These are phyloP conservation scores for Pleurotus ostreatus DNA, from an alignment of 768 basidiomycete genomes.

Conservation along the genomic window DNA sequence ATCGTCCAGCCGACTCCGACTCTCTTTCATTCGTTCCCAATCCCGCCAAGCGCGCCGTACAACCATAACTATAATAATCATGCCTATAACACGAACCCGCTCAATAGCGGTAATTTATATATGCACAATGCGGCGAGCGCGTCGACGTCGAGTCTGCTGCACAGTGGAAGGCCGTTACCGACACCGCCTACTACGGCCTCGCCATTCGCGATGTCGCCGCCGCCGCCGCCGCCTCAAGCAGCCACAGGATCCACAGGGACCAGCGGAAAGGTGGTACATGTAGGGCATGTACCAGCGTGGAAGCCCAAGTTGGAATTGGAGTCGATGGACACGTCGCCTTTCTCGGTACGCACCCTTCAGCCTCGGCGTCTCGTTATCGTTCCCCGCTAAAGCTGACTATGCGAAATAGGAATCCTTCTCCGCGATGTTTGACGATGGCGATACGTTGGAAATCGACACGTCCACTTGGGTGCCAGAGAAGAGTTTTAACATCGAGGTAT, in stretches of 20 bases:
- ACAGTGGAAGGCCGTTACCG: not conserved
- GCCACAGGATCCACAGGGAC: not conserved
- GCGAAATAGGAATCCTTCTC: not conserved
- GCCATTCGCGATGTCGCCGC: not conserved
- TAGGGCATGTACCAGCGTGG: not conserved
- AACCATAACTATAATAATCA: not conserved
- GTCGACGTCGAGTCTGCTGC: not conserved
- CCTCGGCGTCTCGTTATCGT: too few species aligned
- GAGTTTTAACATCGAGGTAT: slow-evolving; percentile 1
- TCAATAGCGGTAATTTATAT: not conserved
- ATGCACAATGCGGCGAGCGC: too few species aligned
- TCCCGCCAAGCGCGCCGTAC: not conserved
- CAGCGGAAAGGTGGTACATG: too few species aligned
- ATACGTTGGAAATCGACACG: not conserved
- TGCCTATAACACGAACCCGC: not conserved
- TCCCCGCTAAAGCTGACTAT: not conserved
- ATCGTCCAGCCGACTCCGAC: not conserved
- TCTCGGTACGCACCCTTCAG: not conserved
- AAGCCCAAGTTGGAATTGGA: not conserved
- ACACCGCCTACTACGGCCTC: not conserved
- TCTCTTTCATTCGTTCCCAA: not conserved
- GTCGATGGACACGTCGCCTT: not conserved
- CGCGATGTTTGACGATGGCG: not conserved
- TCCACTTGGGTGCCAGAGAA: not conserved
- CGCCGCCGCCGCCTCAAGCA: not conserved